phyloP scores from a whole-genome alignment of 176 grass and related monocot species.

The Cymbopogon citratus region DNA sequence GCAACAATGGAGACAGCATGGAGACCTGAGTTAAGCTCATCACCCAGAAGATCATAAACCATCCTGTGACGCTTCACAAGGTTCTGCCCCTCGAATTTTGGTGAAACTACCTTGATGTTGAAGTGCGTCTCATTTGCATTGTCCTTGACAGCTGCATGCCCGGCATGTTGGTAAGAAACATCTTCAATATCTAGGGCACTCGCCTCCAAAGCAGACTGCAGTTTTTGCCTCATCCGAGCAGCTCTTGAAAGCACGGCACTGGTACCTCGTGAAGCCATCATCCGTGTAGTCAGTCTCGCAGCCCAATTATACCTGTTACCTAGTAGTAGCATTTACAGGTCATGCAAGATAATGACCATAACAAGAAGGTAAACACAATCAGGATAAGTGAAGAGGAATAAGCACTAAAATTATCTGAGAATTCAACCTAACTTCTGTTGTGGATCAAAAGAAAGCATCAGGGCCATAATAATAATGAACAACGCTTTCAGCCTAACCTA shows the following conservation, averaged over 20 bases:
- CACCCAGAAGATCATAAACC: constrained; percentile 81
- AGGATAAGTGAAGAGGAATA: not conserved
- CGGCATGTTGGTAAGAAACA: constrained; percentile 83
- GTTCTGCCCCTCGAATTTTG: constrained; percentile 80
- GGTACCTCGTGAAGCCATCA: constrained; percentile 63
- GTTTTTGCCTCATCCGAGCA: constrained; percentile 76
- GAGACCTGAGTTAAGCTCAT: constrained; percentile 87
- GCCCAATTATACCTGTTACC: not conserved
- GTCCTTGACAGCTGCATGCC: constrained; percentile 78
- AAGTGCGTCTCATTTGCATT: constrained; percentile 84
- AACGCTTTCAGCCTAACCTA: not conserved
- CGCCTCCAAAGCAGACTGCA: constrained; percentile 80
- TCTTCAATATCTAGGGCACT: constrained; percentile 86
- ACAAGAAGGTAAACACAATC: constrained; percentile 1
- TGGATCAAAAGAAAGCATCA: not conserved
- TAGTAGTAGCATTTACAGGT: not conserved
- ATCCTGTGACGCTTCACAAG: constrained; percentile 87
- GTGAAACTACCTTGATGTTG: constrained; percentile 79
- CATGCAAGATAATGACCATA: constrained; percentile 11
- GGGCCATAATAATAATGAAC: not conserved
- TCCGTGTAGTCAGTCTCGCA: not conserved
- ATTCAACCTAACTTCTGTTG: not conserved
- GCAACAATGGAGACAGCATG: constrained; percentile 95
- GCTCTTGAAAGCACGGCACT: constrained; percentile 66
- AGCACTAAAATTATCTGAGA: not conserved